Conservation (phyloP, 2,329 filamentous ascomycete genomes). For the Clarireedia sp. region DNA sequence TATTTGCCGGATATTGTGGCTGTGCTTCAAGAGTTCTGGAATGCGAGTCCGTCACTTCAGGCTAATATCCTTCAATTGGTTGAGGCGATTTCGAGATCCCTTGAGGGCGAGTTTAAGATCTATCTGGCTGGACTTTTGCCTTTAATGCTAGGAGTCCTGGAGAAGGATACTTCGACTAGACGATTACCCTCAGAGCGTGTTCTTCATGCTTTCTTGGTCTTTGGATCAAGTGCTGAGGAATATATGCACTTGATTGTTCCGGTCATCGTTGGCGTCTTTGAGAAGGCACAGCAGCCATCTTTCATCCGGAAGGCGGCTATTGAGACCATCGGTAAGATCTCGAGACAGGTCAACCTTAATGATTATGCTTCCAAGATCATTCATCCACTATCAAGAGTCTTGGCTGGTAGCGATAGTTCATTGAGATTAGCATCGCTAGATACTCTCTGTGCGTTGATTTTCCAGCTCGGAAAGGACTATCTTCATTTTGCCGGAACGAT, state of each 20-base stretch:
- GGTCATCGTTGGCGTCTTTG: constrained; percentile 88
- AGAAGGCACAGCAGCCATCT: constrained; percentile 73
- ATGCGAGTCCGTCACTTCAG: constrained; percentile 70
- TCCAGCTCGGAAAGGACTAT: constrained; percentile 93
- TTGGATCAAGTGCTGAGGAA: constrained; percentile 90
- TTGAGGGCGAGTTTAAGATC: constrained; percentile 97
- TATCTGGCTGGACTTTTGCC: constrained; percentile 85
- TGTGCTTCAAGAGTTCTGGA: constrained; percentile 86
- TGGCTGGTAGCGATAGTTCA: constrained; percentile 63
- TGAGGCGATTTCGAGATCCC: constrained; percentile 84
- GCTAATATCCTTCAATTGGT: constrained; percentile 86
- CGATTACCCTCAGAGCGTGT: constrained; percentile 83
- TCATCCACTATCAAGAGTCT: constrained; percentile 78
- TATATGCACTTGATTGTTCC: constrained; percentile 99
- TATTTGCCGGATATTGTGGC: constrained; percentile 82
- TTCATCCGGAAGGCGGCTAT: constrained; percentile 82
- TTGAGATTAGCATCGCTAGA: constrained; percentile 80
- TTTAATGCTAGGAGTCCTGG: constrained; percentile 87
- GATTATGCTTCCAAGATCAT: constrained; percentile 96
- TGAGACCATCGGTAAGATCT: constrained; percentile 89
- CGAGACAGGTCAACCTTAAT: constrained; percentile 91
- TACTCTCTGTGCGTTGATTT: constrained; percentile 88
- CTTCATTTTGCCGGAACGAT: constrained; percentile 89
- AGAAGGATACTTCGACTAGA: constrained; percentile 70
- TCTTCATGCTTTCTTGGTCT: constrained; percentile 89